phyloP scores from a whole-genome alignment of 345 rosid species.

The Sisymbrium irio region DNA sequence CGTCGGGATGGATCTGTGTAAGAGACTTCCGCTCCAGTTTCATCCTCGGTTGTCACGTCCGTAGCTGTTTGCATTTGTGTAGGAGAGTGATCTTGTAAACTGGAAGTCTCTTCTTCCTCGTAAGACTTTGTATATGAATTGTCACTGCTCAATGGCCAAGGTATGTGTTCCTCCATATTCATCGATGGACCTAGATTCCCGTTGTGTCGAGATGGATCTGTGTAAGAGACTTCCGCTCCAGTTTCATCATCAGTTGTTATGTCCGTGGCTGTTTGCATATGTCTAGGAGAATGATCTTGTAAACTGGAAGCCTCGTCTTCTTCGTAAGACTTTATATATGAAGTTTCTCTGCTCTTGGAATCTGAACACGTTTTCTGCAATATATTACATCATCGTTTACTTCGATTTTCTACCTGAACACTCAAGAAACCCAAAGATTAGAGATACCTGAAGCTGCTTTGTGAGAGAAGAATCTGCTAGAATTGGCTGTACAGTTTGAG shows the following conservation, averaged over 20 bases:
- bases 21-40: constrained; percentile 1
- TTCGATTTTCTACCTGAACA: neutral
- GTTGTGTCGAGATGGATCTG: neutral
- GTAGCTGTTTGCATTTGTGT: constrained; percentile 14
- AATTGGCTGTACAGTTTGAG: constrained; percentile 14
- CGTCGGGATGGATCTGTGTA: neutral
- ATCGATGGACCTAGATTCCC: constrained; percentile 7
- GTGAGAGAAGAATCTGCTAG: neutral
- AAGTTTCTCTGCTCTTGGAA: constrained; percentile 19
- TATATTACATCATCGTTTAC: neutral
- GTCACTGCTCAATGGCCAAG: constrained; percentile 22
- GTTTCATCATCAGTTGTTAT: constrained; percentile 14
- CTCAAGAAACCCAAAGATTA: neutral
- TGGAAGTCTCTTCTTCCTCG: constrained; percentile 18
- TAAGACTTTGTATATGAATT: neutral
- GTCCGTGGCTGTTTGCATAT: constrained; percentile 17
- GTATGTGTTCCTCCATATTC: constrained; percentile 25
- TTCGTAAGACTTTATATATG: neutral
- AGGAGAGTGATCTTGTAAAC: constrained; percentile 5
- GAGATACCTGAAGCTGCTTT: constrained; percentile 21
- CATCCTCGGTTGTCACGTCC: constrained; percentile 18
- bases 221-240: constrained; percentile 1
- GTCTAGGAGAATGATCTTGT: constrained; percentile 12
- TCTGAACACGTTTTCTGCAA: constrained; percentile 20
- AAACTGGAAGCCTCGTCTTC: constrained; percentile 14